Conservation (phyloP, 2,329 filamentous ascomycete genomes). For the Epichloe amarillans region DNA sequence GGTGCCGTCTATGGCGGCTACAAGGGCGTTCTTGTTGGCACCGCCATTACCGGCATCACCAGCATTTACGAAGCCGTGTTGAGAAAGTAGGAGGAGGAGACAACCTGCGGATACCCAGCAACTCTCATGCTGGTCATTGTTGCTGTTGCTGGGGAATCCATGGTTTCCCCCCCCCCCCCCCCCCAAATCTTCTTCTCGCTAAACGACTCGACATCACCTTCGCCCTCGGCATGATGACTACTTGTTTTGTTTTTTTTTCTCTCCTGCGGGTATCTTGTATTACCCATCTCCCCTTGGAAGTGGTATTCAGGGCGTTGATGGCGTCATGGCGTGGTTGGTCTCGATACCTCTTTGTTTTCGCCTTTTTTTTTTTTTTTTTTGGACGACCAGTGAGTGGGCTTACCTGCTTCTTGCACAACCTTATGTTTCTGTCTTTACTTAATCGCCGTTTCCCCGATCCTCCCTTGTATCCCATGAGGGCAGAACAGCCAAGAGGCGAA, state of each 20-base stretch:
- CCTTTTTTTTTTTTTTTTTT: too few relatives aligned
- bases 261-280: not conserved
- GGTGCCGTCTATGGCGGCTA: constrained; percentile 58
- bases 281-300: not conserved
- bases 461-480: too few relatives aligned
- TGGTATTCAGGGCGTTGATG: constrained; percentile 19
- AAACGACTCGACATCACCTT: not conserved
- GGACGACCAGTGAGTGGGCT: too few relatives aligned
- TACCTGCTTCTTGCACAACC: too few relatives aligned
- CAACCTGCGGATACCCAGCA: not conserved
- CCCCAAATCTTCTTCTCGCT: too few relatives aligned
- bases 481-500: too few relatives aligned
- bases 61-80: constrained; percentile 69
- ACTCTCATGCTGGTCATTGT: not conserved
- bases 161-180: too few relatives aligned
- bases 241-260: not conserved
- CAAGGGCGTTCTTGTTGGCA: constrained; percentile 54
- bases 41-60: constrained; percentile 52
- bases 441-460: too few relatives aligned
- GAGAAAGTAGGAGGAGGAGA: constrained; percentile 38
- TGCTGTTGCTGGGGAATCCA: not conserved
- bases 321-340: constrained; percentile 15
- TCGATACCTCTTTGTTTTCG: constrained; percentile 16
- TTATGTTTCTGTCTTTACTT: too few relatives aligned
- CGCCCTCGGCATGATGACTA: not conserved